phyloP scores from a whole-genome alignment of 2,329 filamentous ascomycete species.

The Xylaria sp. region DNA sequence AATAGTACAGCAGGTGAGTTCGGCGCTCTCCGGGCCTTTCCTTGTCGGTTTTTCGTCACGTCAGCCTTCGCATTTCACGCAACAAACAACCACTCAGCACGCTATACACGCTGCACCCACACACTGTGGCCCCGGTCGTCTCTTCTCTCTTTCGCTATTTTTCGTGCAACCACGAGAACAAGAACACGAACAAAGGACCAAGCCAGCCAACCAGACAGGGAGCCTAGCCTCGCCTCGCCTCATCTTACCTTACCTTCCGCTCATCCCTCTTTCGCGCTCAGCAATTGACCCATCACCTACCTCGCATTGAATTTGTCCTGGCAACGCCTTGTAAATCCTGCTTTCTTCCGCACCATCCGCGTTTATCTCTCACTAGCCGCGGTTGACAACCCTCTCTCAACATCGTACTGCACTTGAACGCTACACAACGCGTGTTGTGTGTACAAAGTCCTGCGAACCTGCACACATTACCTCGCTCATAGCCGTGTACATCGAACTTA shows the following conservation, averaged over 20 bases:
- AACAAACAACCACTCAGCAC: neutral
- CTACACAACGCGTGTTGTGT: conserved; percentile 17
- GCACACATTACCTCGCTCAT: conserved; percentile 19
- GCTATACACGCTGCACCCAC: neutral
- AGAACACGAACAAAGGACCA: neutral
- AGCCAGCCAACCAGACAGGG: neutral
- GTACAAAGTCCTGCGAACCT: conserved; percentile 15
- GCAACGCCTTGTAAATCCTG: neutral
- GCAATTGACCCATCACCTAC: neutral
- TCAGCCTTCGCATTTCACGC: conserved; percentile 4
- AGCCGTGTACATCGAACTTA: conserved; percentile 36
- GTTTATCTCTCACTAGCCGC: conserved; percentile 3
- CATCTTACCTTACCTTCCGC: neutral
- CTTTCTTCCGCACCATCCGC: conserved; percentile 4
- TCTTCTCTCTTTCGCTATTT: neutral
- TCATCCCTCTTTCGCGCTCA: neutral
- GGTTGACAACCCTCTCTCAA: conserved; percentile 9
- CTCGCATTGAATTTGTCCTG: neutral
- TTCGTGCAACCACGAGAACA: conserved; percentile 11
- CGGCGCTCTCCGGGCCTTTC: neutral
- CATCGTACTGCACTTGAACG: conserved; percentile 16
- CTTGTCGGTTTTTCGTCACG: conserved; percentile 21
- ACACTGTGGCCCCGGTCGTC: conserved; percentile 4
- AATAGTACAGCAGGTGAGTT: conserved; percentile 17
- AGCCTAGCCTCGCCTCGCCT: neutral